Base-by-base conservation (phyloP, 192 early-diverging fungal species). In the Geranomyces variabilis region DNA sequence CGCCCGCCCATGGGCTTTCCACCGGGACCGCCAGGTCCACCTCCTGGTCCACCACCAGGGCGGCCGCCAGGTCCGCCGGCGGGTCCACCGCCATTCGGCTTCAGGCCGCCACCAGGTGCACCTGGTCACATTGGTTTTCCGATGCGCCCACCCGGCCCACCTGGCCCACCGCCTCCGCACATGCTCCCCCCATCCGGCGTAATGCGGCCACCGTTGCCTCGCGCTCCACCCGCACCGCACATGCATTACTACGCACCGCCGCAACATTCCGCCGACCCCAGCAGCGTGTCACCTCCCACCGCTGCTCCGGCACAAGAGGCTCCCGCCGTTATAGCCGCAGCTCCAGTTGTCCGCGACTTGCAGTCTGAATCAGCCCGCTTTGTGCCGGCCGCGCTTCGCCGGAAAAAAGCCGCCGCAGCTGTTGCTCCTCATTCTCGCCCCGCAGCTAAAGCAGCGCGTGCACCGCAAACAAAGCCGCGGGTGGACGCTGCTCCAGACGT, bases 271-370 rank as follows among this genome's bases (percentile, higher is more conserved):
- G 36, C 36, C 3, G 36, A 41, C 3, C 5, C 10, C 36, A 41
- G 36, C 36, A 10, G 5, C 5, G 36, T 10, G n/a, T 15, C 10
- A 47, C 46, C 46, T 10, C 46, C 46, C 12, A 47, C 58, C 31
- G 7, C 51, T 17, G 19, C 51, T n/a, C 51, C 24, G n/a, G 51
- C 63, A 43, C 69, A 70, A 24, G 33, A 66, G 14, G 31, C 69
- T 30, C 26, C 76, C 49, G 34, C 70, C 53, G 87, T 89, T 19
- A 87, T 94, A 19, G 83, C 89, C 26, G 93, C 91, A 0, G 92
- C 87, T 55, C 93, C 93, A 19, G 80, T 90, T 66, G 83, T 93
- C 61, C 86, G 93, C 56, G 88, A 94, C 71, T 80, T 94, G 66
- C 89, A 90, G 77, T 91, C 92, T 64, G 93, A 94, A 77, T 75